Conservation (phyloP, 1,139 yeast species). For the Yamadazyma buinensis region DNA sequence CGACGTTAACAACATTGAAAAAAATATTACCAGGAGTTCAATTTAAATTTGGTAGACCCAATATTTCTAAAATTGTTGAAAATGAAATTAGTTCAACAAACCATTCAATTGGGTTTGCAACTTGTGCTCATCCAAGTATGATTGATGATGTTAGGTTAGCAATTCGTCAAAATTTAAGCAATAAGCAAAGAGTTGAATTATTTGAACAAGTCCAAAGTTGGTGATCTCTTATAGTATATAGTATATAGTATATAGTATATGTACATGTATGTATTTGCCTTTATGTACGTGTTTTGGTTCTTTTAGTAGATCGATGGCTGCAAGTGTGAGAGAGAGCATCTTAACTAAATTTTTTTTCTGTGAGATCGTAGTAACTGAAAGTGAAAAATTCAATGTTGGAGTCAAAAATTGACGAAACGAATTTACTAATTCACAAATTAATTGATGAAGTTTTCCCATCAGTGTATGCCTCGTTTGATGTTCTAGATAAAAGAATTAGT, state of each 20-base stretch:
- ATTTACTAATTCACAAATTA: constrained; percentile 10
- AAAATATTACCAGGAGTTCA: constrained; percentile 17
- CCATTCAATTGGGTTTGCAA: constrained; percentile 28
- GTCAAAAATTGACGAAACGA: constrained; percentile 13
- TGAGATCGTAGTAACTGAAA: not conserved
- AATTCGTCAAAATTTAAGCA: constrained; percentile 18
- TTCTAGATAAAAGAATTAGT: constrained; percentile 9
- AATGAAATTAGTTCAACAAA: constrained; percentile 19
- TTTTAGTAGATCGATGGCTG: not conserved
- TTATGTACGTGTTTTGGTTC: not conserved
- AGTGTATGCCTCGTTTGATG: constrained; percentile 12
- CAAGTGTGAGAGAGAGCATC: too few species aligned
- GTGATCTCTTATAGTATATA: constrained; percentile 14
- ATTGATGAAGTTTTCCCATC: constrained; percentile 14
- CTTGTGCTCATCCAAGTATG: constrained; percentile 37
- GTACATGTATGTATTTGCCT: not conserved
- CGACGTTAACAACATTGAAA: constrained; percentile 12
- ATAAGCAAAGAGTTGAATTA: constrained; percentile 21
- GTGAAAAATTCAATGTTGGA: constrained; percentile 11
- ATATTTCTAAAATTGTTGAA: constrained; percentile 19
- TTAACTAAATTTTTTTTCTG: too few species aligned
- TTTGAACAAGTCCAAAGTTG: constrained; percentile 27
- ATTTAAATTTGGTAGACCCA: constrained; percentile 29
- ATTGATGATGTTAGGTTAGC: constrained; percentile 26
- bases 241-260: too few species aligned